Percentiles rank a stretch among this genome's conserved stretches.
Evolutionary conservation across 2,329 filamentous ascomycete genomes (phyloP).

Genomic region (Cladosporium austrohemisphaericum): DNA sequence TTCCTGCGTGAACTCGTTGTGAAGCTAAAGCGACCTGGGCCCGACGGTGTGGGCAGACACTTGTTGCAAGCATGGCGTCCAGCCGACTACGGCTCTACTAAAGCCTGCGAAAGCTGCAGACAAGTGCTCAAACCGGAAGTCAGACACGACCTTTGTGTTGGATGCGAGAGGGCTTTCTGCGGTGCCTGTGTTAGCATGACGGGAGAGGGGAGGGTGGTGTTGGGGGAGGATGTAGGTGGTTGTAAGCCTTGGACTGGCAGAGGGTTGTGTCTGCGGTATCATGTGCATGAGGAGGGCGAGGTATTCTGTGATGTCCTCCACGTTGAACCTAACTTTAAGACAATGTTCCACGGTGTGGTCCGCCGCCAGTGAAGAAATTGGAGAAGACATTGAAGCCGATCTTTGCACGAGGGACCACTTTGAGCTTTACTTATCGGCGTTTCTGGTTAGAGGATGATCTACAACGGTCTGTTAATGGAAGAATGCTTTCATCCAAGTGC

Average conservation of each 20-base stretch:
- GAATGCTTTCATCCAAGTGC: too few species aligned
- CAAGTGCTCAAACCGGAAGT: slow-evolving; percentile 37
- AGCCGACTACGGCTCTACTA: slow-evolving; percentile 29
- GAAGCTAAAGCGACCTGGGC: slow-evolving; percentile 44
- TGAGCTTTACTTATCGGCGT: too few species aligned
- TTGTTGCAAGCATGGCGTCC: slow-evolving; percentile 39
- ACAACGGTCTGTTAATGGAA: too few species aligned
- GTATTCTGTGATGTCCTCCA: too few species aligned
- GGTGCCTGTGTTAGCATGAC: slow-evolving; percentile 36
- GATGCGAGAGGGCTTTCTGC: slow-evolving; percentile 43
- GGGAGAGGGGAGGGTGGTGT: slow-evolving; percentile 25
- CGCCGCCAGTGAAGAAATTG: too few species aligned
- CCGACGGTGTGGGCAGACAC: slow-evolving; percentile 42
- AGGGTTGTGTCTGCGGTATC: slow-evolving; percentile 35
- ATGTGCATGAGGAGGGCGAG: slow-evolving; percentile 35
- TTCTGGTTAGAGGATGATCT: too few species aligned
- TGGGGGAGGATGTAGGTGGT: slow-evolving; percentile 32
- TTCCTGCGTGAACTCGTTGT: slow-evolving; percentile 48
- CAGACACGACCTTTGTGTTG: slow-evolving; percentile 38
- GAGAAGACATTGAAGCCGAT: too few species aligned
- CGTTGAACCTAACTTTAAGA: too few species aligned
- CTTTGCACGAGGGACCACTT: too few species aligned
- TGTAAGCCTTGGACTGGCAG: slow-evolving; percentile 39
- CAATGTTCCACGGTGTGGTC: too few species aligned
- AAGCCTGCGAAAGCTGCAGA: slow-evolving; percentile 39